Evolutionary conservation across 2,329 filamentous ascomycete species (phyloP).

Genomic region (Penicillium sp.): DNA sequence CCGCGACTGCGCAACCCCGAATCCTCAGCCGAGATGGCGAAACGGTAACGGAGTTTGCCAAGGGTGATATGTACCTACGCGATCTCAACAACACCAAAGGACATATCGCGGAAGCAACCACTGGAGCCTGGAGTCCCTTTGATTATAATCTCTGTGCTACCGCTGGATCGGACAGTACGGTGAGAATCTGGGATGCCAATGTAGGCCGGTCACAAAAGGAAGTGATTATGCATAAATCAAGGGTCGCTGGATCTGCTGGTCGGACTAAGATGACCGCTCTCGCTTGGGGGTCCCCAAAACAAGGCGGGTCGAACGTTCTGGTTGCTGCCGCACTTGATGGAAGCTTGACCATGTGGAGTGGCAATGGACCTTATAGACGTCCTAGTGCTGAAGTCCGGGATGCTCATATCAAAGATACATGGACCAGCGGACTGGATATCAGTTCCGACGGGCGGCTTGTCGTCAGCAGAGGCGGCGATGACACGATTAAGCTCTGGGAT

Average conservation of each 20-base stretch:
- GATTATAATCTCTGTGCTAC: conserved; percentile 85
- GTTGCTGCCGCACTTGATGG: conserved; percentile 85
- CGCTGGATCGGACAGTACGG: conserved; percentile 89
- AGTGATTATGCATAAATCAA: conserved; percentile 94
- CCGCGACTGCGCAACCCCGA: conserved; percentile 86
- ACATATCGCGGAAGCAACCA: conserved; percentile 88
- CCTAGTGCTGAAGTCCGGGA: conserved; percentile 81
- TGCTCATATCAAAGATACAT: conserved; percentile 79
- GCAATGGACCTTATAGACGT: conserved; percentile 80
- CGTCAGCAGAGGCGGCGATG: conserved; percentile 86
- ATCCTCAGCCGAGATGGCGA: conserved; percentile 89
- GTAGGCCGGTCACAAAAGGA: conserved; percentile 87
- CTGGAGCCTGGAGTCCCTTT: conserved; percentile 86
- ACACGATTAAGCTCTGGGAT: conserved; percentile 95
- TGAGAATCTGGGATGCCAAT: conserved; percentile 97
- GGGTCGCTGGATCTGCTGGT: conserved; percentile 81
- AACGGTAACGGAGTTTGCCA: conserved; percentile 81
- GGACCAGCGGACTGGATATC: conserved; percentile 90
- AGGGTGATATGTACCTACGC: conserved; percentile 96
- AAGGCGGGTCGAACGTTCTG: conserved; percentile 77
- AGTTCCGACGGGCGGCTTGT: conserved; percentile 88
- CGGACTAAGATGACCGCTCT: conserved; percentile 93
- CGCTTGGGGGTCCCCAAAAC: conserved; percentile 74
- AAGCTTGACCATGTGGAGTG: conserved; percentile 86
- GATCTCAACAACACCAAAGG: conserved; percentile 99